Evolutionary conservation across 2,329 filamentous ascomycete species (phyloP).

Genomic region (Podosphaera fusca): DNA sequence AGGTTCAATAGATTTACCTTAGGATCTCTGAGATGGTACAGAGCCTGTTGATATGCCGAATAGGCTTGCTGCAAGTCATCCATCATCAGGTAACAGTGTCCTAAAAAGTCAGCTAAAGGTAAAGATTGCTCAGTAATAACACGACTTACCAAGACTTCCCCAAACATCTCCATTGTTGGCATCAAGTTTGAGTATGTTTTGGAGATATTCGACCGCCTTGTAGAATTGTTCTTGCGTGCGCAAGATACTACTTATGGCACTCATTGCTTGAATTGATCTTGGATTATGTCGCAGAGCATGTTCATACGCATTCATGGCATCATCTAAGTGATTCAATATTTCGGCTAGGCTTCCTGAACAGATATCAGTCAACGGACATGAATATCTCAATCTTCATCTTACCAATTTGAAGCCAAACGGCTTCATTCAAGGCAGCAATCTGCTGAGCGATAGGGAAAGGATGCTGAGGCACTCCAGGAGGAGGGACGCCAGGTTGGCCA

Average conservation of each 20-base stretch:
- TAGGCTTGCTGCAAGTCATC: constrained; percentile 95
- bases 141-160: constrained; percentile 62
- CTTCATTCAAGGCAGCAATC: constrained; percentile 59
- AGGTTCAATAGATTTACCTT: constrained; percentile 33
- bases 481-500: constrained; percentile 13
- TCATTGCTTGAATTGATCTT: constrained; percentile 79
- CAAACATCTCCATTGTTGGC: constrained; percentile 80
- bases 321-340: constrained; percentile 67
- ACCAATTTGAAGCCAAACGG: constrained; percentile 86
- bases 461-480: constrained; percentile 11
- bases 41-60: constrained; percentile 81
- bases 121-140: background rate
- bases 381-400: constrained; percentile 3
- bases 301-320: constrained; percentile 77
- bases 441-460: constrained; percentile 36
- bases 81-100: constrained; percentile 98
- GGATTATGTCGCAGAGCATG: constrained; percentile 70
- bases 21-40: constrained; percentile 79
- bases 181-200: constrained; percentile 78
- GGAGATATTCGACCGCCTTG: constrained; percentile 80
- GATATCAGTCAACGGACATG: constrained; percentile 2
- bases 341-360: constrained; percentile 58
- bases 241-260: constrained; percentile 75
- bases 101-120: constrained; percentile 21
- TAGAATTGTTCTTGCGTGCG: constrained; percentile 83